Conservation (phyloP, 2,329 filamentous ascomycete species). For the Fusarium chaquense region DNA sequence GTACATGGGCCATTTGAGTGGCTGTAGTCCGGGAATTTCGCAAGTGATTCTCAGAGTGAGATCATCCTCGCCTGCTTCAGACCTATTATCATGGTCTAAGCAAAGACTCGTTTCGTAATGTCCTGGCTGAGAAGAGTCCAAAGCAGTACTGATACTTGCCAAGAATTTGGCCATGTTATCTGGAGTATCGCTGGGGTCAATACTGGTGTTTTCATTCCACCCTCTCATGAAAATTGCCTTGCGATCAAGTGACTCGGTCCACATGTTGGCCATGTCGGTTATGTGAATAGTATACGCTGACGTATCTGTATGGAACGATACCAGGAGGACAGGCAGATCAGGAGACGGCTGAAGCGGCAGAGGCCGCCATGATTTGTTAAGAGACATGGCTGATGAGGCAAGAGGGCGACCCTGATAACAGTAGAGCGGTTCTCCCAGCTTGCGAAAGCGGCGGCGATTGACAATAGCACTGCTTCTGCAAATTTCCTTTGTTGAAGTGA, state of each 20-base stretch:
- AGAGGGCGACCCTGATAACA: background rate
- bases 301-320: conserved; percentile 67
- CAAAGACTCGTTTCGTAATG: conserved; percentile 60
- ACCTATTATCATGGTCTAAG: conserved; percentile 52
- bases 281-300: conserved; percentile 73
- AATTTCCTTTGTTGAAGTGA: background rate
- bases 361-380: conserved; percentile 59
- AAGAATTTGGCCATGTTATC: conserved; percentile 77
- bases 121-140: conserved; percentile 60
- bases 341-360: conserved; percentile 58
- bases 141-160: conserved; percentile 67
- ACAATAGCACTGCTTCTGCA: background rate
- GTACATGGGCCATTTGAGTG: conserved; percentile 74
- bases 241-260: conserved; percentile 74
- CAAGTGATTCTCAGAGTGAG: conserved; percentile 68
- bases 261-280: conserved; percentile 80
- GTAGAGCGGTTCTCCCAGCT: background rate
- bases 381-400: conserved; percentile 46
- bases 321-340: conserved; percentile 70
- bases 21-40: conserved; percentile 72
- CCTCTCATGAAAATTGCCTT: conserved; percentile 73
- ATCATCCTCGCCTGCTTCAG: conserved; percentile 56
- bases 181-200: conserved; percentile 77
- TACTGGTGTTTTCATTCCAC: conserved; percentile 72
- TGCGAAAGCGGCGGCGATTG: background rate